phyloP scores from a whole-genome alignment of 1,284 basidiomycete species.

The Tylopilus sp. region DNA sequence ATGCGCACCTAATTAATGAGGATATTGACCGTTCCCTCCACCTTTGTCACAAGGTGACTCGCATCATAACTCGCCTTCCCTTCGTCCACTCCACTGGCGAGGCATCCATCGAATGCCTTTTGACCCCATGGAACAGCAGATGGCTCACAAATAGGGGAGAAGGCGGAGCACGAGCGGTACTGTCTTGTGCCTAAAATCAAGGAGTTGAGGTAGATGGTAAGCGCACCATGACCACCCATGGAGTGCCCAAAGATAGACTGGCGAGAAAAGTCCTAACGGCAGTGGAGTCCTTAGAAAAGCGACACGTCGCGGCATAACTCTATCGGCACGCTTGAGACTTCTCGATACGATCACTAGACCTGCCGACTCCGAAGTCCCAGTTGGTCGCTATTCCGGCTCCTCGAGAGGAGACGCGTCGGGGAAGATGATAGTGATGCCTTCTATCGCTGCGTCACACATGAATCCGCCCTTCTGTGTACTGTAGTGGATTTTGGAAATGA shows the following conservation, averaged over 20 bases:
- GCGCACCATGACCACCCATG: constrained; percentile 91
- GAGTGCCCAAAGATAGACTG: constrained; percentile 85
- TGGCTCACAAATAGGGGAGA: constrained; percentile 91
- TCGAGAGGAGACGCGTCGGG: constrained; percentile 94
- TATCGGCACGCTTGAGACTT: constrained; percentile 1
- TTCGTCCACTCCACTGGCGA: constrained; percentile 75
- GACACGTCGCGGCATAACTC: not conserved
- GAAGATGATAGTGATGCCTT: constrained; percentile 90
- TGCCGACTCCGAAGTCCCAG: constrained; percentile 90
- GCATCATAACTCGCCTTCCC: constrained; percentile 80
- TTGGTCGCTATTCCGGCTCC: constrained; percentile 85
- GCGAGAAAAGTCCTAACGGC: constrained; percentile 57
- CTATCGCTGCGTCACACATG: constrained; percentile 72
- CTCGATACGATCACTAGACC: constrained; percentile 9
- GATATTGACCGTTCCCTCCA: constrained; percentile 69
- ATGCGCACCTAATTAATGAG: constrained; percentile 74
- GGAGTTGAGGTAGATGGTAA: constrained; percentile 84
- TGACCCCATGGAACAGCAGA: constrained; percentile 86
- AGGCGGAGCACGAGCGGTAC: constrained; percentile 90
- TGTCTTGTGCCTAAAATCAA: constrained; percentile 48
- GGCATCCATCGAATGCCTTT: constrained; percentile 91
- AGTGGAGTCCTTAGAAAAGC: constrained; percentile 2
- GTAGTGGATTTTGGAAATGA: constrained; percentile 1
- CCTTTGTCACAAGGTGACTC: constrained; percentile 71
- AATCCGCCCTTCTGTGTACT: constrained; percentile 89